These are phyloP conservation scores for Zymoseptoria ardabiliae DNA, from an alignment of 2,329 filamentous ascomycete genomes.

Conservation along the genomic window DNA sequence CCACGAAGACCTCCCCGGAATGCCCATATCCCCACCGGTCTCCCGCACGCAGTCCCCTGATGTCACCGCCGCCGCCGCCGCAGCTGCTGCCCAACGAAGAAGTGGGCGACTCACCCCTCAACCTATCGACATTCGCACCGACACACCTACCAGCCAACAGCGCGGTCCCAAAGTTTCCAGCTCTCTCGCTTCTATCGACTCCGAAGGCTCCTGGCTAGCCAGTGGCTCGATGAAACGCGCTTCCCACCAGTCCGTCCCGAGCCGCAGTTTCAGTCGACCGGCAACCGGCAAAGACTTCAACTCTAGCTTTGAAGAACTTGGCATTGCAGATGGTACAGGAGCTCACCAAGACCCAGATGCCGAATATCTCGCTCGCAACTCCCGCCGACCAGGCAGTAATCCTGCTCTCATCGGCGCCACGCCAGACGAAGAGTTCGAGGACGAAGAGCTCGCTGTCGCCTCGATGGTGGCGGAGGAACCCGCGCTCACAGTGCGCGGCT, in stretches of 20 bases:
- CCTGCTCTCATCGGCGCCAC: conserved; percentile 34
- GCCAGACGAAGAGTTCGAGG: conserved; percentile 36
- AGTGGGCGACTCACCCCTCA: conserved; percentile 23
- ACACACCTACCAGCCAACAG: conserved; percentile 32
- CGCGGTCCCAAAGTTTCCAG: conserved; percentile 52
- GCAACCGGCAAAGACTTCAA: conserved; percentile 44
- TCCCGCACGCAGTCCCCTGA: conserved; percentile 76
- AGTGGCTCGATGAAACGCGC: conserved; percentile 57
- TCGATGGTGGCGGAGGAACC: conserved; percentile 3
- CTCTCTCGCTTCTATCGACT: conserved; percentile 89
- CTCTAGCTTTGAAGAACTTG: conserved; percentile 58
- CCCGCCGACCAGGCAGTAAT: conserved; percentile 5
- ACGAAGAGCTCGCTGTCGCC: conserved; percentile 6
- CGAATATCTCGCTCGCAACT: conserved; percentile 52
- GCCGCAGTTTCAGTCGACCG: conserved; percentile 38
- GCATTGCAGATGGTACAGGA: conserved; percentile 31
- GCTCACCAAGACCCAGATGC: conserved; percentile 46
- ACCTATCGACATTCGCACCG: conserved; percentile 20
- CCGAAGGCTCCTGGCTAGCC: conserved; percentile 83
- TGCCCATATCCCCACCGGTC: conserved; percentile 71
- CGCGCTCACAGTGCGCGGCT: conserved; percentile 35
- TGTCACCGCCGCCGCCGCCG: conserved; percentile 39
- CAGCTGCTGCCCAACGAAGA: conserved; percentile 35
- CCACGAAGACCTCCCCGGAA: conserved; percentile 81
- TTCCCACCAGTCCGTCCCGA: conserved; percentile 39